Evolutionary conservation across 2,329 filamentous ascomycete species (phyloP).

Genomic region (Penicillium verrucosum): DNA sequence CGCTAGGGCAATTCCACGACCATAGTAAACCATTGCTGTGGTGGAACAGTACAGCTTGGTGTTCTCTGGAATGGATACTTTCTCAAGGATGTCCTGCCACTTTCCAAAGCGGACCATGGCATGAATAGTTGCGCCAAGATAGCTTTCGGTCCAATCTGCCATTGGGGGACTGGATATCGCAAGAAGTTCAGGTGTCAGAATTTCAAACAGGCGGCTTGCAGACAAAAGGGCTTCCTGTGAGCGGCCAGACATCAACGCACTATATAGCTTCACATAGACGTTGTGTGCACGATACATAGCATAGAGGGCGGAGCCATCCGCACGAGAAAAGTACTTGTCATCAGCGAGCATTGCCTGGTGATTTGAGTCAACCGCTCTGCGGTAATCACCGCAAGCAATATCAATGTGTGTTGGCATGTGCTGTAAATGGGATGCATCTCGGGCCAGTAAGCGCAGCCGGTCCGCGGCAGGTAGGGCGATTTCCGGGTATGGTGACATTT

Average conservation of each 20-base stretch:
- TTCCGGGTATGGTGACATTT: background rate
- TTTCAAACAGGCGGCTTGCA: background rate
- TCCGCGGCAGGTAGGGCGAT: background rate
- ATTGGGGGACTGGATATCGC: background rate
- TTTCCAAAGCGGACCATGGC: background rate
- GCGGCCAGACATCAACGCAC: background rate
- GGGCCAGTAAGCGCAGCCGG: background rate
- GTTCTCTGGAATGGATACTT: background rate
- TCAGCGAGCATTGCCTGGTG: background rate
- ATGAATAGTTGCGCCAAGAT: background rate
- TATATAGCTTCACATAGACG: background rate
- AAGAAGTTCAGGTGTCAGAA: background rate
- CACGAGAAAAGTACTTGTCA: background rate
- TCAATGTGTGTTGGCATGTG: background rate
- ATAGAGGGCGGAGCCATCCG: background rate
- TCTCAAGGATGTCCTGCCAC: background rate
- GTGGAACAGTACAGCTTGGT: background rate
- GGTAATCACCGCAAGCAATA: background rate
- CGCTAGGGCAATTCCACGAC: background rate
- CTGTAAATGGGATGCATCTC: background rate
- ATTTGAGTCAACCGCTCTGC: background rate
- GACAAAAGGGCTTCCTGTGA: background rate
- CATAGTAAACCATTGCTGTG: background rate
- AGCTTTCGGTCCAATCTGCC: background rate
- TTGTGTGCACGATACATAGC: background rate